phyloP scores from a whole-genome alignment of 495 filamentous ascomycete species.

The Ramalina intermedia region DNA sequence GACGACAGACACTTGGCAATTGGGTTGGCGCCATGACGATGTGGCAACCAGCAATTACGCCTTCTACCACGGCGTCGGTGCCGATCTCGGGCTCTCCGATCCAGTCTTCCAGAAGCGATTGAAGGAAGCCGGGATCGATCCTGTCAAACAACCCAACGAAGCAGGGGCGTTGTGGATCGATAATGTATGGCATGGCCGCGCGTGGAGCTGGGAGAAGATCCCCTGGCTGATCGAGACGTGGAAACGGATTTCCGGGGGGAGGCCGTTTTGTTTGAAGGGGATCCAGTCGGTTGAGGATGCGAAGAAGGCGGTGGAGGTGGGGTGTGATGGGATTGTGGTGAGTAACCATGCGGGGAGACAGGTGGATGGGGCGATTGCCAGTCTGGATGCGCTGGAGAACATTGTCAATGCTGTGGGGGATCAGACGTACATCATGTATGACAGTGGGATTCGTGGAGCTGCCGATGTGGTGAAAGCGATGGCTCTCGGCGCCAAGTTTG shows the following conservation, averaged over 20 bases:
- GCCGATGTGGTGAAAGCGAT: conserved; percentile 49
- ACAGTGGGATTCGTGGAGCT: conserved; percentile 42
- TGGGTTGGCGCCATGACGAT: conserved; percentile 53
- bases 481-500: conserved; percentile 48
- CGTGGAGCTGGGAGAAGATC: conserved; percentile 44
- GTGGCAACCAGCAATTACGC: conserved; percentile 44
- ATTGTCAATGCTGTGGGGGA: conserved; percentile 44
- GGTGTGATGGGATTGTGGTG: conserved; percentile 43
- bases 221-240: conserved; percentile 39
- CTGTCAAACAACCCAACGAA: conserved; percentile 31
- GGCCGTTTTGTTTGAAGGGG: conserved; percentile 43
- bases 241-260: conserved; percentile 35
- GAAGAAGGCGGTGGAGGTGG: conserved; percentile 36
- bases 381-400: conserved; percentile 46
- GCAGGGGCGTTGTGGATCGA: conserved; percentile 49
- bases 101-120: conserved; percentile 41
- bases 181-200: conserved; percentile 48
- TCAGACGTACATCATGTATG: conserved; percentile 44
- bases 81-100: conserved; percentile 42
- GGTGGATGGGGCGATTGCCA: conserved; percentile 47
- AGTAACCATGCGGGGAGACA: conserved; percentile 49
- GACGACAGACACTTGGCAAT: conserved; percentile 51
- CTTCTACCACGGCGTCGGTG: conserved; percentile 43
- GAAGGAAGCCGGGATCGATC: conserved; percentile 36
- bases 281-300: conserved; percentile 42